Conservation (phyloP, 768 basidiomycete species). For the Galerina sulciceps region DNA sequence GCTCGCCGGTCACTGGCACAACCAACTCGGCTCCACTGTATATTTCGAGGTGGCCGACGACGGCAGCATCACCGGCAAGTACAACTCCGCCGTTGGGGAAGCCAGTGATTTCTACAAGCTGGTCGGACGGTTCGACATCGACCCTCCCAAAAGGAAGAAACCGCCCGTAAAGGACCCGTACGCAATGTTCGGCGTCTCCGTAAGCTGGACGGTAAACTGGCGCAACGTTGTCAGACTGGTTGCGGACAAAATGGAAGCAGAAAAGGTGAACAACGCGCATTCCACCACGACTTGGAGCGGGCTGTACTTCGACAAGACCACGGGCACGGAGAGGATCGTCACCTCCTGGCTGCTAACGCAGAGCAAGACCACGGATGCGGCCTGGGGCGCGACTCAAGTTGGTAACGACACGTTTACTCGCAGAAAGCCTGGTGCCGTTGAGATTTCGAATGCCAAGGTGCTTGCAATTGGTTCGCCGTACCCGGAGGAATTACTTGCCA, state of each 20-base stretch:
- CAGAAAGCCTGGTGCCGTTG: background rate
- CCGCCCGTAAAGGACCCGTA: no score
- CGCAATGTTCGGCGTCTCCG: no score
- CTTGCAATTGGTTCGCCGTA: background rate
- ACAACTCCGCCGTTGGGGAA: background rate
- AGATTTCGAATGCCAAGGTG: background rate
- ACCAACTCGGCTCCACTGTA: background rate
- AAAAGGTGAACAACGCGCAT: background rate
- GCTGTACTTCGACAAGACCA: background rate
- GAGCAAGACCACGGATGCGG: background rate
- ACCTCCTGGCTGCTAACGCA: background rate
- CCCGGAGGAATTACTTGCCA: background rate
- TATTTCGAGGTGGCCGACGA: background rate
- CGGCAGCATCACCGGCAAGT: background rate
- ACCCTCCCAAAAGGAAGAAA: background rate
- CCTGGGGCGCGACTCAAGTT: background rate
- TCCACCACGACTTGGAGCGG: constrained; percentile 2
- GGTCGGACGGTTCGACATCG: background rate
- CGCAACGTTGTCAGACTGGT: background rate
- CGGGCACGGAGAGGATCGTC: background rate
- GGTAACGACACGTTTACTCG: background rate
- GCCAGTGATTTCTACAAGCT: background rate
- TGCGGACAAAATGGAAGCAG: no score
- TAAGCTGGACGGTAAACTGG: background rate
- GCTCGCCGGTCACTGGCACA: background rate